Evolutionary conservation across 768 basidiomycete species (phyloP).

Genomic region (Leccinum rimulosum): DNA sequence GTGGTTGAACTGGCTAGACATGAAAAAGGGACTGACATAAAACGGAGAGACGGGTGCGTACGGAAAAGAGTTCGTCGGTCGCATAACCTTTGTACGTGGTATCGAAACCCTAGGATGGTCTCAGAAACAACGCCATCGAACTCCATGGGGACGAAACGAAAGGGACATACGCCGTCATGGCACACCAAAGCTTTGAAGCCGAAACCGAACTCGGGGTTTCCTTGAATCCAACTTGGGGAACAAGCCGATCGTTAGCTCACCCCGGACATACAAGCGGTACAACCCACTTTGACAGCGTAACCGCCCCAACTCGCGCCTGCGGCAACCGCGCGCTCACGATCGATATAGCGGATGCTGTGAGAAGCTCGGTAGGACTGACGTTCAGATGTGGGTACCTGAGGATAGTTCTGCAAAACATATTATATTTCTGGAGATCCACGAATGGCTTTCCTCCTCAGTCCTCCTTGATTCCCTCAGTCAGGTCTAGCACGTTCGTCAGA

Average conservation of each 20-base stretch:
- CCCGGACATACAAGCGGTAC: not conserved
- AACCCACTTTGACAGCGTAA: constrained; percentile 79
- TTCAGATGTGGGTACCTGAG: constrained; percentile 47
- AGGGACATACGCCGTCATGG: too few relatives aligned
- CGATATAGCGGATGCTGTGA: constrained; percentile 44
- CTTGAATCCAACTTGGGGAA: constrained; percentile 82
- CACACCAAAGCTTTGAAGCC: constrained; percentile 87
- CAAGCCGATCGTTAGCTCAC: constrained; percentile 1
- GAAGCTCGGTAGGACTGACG: not conserved
- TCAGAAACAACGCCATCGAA: not conserved
- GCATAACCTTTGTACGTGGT: constrained; percentile 76
- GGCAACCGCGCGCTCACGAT: constrained; percentile 65
- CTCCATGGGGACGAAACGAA: not conserved
- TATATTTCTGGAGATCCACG: constrained; percentile 68
- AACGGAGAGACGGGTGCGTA: constrained; percentile 35
- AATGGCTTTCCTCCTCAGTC: constrained; percentile 90
- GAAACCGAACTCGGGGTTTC: constrained; percentile 85
- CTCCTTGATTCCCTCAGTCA: constrained; percentile 76
- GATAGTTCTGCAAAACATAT: constrained; percentile 61
- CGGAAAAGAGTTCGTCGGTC: constrained; percentile 92
- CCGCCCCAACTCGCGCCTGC: constrained; percentile 88
- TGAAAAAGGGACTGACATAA: not conserved
- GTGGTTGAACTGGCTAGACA: constrained; percentile 65
- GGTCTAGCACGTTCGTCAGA: constrained; percentile 40
- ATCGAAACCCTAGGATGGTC: constrained; percentile 62